Evolutionary conservation across 164 flowering plant genomes (phyloP).

Genomic region (Tetrastigma voinierianum): DNA sequence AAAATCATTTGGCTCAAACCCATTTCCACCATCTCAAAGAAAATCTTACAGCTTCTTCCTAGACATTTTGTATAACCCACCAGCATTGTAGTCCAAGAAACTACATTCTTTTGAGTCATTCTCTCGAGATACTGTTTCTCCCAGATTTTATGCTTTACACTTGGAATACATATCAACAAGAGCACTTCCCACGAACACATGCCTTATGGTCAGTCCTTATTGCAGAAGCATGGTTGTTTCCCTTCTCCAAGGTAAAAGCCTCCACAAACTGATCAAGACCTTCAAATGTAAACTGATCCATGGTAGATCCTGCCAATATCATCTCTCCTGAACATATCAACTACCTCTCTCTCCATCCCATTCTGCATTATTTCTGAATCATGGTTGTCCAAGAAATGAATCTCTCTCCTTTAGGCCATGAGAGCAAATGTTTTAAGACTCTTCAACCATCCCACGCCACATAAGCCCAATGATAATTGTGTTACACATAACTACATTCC

Average conservation of each 20-base stretch:
- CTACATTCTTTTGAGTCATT: no score
- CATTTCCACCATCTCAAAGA: conserved; percentile 63
- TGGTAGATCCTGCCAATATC: no score
- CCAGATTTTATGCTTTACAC: no score
- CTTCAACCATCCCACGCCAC: conserved; percentile 49
- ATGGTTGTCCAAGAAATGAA: conserved; percentile 83
- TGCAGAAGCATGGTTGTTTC: conserved; percentile 58
- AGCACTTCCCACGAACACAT: conserved; percentile 68
- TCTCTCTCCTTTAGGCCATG: conserved; percentile 48
- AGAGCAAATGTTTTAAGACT: conserved; percentile 41
- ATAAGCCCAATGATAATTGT: no score
- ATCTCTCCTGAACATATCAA: conserved; percentile 56
- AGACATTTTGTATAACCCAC: conserved; percentile 83
- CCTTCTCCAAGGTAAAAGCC: conserved; percentile 54
- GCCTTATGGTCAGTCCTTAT: conserved; percentile 48
- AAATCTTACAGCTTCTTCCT: conserved; percentile 71
- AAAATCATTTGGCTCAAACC: conserved; percentile 66
- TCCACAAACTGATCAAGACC: conserved; percentile 77
- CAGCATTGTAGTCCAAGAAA: conserved; percentile 71
- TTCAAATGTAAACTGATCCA: conserved; percentile 86
- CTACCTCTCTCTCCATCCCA: conserved; percentile 51
- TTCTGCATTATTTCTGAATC: conserved; percentile 73
- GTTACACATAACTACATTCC: no score
- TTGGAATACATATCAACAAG: no score
- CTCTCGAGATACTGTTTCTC: no score